phyloP scores from a whole-genome alignment of 345 rosid species.

The Gossypium raimondii region DNA sequence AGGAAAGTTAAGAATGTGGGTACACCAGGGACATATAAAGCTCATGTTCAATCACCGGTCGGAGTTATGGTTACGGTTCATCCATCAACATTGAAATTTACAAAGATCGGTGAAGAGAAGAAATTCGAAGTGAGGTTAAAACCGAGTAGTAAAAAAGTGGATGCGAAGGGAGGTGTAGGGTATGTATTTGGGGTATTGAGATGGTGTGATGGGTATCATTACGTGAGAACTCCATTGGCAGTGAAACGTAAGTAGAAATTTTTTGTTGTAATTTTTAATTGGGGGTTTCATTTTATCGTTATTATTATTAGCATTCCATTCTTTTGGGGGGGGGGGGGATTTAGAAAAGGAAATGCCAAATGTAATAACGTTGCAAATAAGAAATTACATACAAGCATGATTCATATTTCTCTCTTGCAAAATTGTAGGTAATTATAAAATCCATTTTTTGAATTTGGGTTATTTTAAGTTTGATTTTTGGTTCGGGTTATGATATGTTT shows the following conservation, averaged over 20 bases:
- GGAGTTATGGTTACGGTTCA: conserved; percentile 32
- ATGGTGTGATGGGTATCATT: conserved; percentile 51
- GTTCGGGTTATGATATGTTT: no score
- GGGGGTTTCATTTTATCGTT: background rate
- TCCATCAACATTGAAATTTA: conserved; percentile 35
- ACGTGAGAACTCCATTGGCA: conserved; percentile 41
- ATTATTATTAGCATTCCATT: conserved; percentile 6
- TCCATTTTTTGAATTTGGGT: no score
- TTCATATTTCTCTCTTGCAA: no score
- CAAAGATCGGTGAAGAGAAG: conserved; percentile 36
- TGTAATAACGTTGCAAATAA: conserved; percentile 1
- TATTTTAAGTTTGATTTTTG: no score
- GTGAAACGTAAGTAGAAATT: conserved; percentile 12
- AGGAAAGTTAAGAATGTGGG: conserved; percentile 52
- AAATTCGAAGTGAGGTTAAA: conserved; percentile 31
- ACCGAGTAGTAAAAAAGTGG: background rate
- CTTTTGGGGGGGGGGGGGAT: background rate
- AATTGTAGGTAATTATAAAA: no score
- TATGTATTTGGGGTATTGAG: conserved; percentile 39
- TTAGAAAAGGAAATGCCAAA: background rate
- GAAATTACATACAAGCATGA: background rate
- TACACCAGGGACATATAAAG: conserved; percentile 32
- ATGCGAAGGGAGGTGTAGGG: background rate
- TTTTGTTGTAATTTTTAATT: background rate
- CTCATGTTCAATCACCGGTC: conserved; percentile 19